phyloP scores from a whole-genome alignment of 2,329 filamentous ascomycete genomes.

The Fusarium mexicanum region DNA sequence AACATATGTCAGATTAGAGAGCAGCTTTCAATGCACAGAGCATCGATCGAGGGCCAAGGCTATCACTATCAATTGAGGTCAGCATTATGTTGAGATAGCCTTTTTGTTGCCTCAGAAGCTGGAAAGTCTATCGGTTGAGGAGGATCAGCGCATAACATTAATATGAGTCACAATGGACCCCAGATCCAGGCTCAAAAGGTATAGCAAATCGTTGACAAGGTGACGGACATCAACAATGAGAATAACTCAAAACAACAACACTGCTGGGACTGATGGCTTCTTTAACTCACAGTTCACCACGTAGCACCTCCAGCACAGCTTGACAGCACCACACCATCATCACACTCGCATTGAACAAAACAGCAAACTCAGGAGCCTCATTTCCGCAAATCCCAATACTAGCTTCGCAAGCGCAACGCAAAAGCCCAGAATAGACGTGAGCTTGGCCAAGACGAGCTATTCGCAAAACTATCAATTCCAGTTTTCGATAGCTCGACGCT shows the following conservation, averaged over 20 bases:
- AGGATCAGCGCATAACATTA: background rate
- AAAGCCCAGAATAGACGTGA: slow-evolving; percentile 1
- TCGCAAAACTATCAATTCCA: slow-evolving; percentile 18
- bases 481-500: slow-evolving; percentile 20
- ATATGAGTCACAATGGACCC: background rate
- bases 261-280: slow-evolving; percentile 3
- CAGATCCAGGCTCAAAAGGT: background rate
- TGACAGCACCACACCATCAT: slow-evolving; percentile 13
- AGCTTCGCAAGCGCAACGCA: background rate
- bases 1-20: background rate
- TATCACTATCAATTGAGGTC: background rate
- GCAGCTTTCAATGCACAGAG: background rate
- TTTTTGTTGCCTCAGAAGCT: background rate
- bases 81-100: background rate
- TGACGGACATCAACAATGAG: background rate
- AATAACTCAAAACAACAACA: background rate
- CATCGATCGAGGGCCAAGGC: background rate
- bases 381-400: background rate
- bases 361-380: background rate
- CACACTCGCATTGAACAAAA: background rate
- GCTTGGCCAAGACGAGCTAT: slow-evolving; percentile 8
- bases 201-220: background rate
- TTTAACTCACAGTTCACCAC: slow-evolving; percentile 21
- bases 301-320: background rate
- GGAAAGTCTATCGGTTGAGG: background rate